A percentile compares a stretch with the other conserved stretches of the same genome.
phyloP scores from a whole-genome alignment of 2,329 filamentous ascomycete species.

The Penicillium capsulatum region DNA sequence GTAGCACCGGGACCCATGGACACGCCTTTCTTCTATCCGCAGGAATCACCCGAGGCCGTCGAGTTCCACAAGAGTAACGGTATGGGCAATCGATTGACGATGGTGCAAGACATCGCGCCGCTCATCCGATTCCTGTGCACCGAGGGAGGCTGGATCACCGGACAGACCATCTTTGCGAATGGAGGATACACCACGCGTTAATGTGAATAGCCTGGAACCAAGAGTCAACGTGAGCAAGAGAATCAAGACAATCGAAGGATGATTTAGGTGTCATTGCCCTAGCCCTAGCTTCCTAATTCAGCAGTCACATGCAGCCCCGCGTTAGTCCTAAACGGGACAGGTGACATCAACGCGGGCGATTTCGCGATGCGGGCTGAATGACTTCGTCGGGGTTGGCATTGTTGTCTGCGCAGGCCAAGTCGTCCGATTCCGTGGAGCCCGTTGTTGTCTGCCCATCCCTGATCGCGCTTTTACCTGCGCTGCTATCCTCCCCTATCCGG shows the following conservation, averaged over 20 bases:
- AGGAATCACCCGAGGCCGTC: constrained; percentile 43
- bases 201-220: too few species aligned
- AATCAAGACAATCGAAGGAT: too few species aligned
- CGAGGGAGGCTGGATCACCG: constrained; percentile 46
- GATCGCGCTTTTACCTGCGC: background rate
- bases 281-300: background rate
- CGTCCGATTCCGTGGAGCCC: background rate
- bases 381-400: too few species aligned
- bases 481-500: background rate
- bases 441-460: background rate
- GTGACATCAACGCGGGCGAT: too few species aligned
- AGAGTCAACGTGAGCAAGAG: too few species aligned
- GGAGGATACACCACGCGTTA: constrained; percentile 47
- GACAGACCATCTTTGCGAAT: constrained; percentile 49
- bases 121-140: constrained; percentile 45
- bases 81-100: constrained; percentile 42
- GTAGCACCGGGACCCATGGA: constrained; percentile 53
- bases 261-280: background rate
- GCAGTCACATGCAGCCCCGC: constrained; percentile 5
- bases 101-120: constrained; percentile 46
- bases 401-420: too few species aligned
- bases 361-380: too few species aligned
- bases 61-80: constrained; percentile 46
- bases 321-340: constrained; percentile 13
- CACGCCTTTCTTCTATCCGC: constrained; percentile 49